Base-by-base conservation (phyloP, 225 moss, liverwort and hornwort species). In the Neckera pumila region DNA sequence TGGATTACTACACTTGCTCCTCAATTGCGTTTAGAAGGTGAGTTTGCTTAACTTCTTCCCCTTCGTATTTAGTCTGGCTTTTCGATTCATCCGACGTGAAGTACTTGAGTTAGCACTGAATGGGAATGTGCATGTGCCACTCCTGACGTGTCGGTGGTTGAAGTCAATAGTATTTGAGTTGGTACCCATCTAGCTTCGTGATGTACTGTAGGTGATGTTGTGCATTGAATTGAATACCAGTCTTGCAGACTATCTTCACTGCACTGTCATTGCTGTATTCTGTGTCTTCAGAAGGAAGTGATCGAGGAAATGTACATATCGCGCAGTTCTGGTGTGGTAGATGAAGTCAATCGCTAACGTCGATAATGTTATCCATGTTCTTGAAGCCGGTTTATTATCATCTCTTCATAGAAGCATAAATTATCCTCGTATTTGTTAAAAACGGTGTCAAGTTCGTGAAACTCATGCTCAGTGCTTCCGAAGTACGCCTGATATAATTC, bases 401-500 rank as follows among this genome's bases (percentile, higher is more conserved):
- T 13, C 12, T 60, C 3, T 1, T 38, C 7, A 11, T 0, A 17
- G 4, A 7, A 28, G 40, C 0, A 26, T 12, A 8, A 40, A 40
- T 5, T 8, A 28, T 8, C 18, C 12, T 17, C 42, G 7, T 8
- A 20, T 16, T 18, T 42, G 42, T 40, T 28, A 2, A 7, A 7
- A 79, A 40, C 7, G 5, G 18, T 18, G 18, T 28, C 18, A 1
- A 40, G 4, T 10, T 19, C 2, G 12, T 58, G 57, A 38, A n/a
- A 10, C 26, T 28, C 5, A 28, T 79, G 79, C 28, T 28, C 40
- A 58, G 28, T 28, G 28, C 3, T 12, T 57, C 3, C 18, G 27
- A 58, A 38, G 28, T 18, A 18, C 40, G 5, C 0, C 16, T 28
- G 58, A 58, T 27, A 6, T 19, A 5, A 17, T 27, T 40, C 27